Evolutionary conservation across 2,329 filamentous ascomycete species (phyloP).

Genomic region (Penicillium digitatum): DNA sequence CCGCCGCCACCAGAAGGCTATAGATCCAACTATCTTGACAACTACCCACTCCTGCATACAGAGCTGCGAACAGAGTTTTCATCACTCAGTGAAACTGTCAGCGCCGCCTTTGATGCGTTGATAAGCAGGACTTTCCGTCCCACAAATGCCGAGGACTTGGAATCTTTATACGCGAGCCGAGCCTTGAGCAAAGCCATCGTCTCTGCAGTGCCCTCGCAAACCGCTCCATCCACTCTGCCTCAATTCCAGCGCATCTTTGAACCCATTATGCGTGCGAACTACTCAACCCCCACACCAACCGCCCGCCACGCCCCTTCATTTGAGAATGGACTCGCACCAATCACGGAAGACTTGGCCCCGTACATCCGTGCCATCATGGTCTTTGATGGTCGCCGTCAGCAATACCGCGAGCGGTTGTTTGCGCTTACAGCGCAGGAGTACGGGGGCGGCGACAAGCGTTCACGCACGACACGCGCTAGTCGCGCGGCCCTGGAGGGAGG

Average conservation of each 20-base stretch:
- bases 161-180: slow-evolving; percentile 28
- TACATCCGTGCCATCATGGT: slow-evolving; percentile 82
- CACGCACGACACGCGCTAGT: slow-evolving; percentile 69
- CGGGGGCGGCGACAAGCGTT: slow-evolving; percentile 50
- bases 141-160: slow-evolving; percentile 14
- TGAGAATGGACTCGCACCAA: slow-evolving; percentile 63
- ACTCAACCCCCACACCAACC: slow-evolving; percentile 31
- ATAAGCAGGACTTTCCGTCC: slow-evolving; percentile 26
- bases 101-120: slow-evolving; percentile 32
- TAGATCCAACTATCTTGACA: slow-evolving; percentile 54
- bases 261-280: slow-evolving; percentile 45
- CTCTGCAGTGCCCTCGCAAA: slow-evolving; percentile 8
- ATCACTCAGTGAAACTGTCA: slow-evolving; percentile 34
- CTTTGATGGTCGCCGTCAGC: slow-evolving; percentile 68
- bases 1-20: slow-evolving; percentile 55
- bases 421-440: slow-evolving; percentile 57
- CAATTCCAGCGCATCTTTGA: slow-evolving; percentile 51
- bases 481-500: slow-evolving; percentile 75
- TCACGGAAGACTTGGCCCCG: slow-evolving; percentile 76
- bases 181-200: slow-evolving; percentile 27
- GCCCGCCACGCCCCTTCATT: slow-evolving; percentile 61
- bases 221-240: slow-evolving; percentile 29
- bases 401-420: slow-evolving; percentile 61
- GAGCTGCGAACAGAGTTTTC: slow-evolving; percentile 47
- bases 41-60: slow-evolving; percentile 52